Conservation (phyloP, 768 basidiomycete genomes). For the Amanita brunnescens region DNA sequence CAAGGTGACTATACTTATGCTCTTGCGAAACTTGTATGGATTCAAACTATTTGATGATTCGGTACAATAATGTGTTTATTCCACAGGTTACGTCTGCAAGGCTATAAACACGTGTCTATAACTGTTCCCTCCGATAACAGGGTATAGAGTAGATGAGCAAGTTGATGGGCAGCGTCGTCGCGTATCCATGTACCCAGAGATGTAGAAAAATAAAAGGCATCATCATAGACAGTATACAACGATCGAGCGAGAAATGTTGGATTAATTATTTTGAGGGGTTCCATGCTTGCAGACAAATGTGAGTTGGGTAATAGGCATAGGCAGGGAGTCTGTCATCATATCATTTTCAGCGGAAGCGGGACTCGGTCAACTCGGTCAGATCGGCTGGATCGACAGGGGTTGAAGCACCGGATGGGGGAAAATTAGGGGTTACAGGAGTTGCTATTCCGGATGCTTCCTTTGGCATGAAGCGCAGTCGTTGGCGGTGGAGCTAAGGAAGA, state of each 20-base stretch:
- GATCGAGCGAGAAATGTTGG: background rate
- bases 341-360: slow-evolving; percentile 20
- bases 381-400: slow-evolving; percentile 23
- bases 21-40: slow-evolving; percentile 87
- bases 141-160: slow-evolving; percentile 9
- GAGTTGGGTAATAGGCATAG: background rate
- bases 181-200: slow-evolving; percentile 3
- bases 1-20: slow-evolving; percentile 95
- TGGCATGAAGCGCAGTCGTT: slow-evolving; percentile 71
- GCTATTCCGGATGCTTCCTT: slow-evolving; percentile 54
- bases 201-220: background rate
- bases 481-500: slow-evolving; percentile 62
- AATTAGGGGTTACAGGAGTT: slow-evolving; percentile 56
- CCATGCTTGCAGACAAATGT: background rate
- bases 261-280: background rate
- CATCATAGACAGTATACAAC: slow-evolving; percentile 5
- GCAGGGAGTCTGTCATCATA: background rate
- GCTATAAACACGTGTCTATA: slow-evolving; percentile 31
- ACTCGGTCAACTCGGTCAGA: slow-evolving; percentile 10
- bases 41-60: background rate
- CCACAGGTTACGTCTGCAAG: slow-evolving; percentile 46
- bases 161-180: background rate
- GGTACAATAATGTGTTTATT: slow-evolving; percentile 4
- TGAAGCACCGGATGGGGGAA: slow-evolving; percentile 43
- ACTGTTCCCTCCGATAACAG: slow-evolving; percentile 6